These are phyloP conservation scores for Euphorbia tirucalli DNA, from an alignment of 345 rosid genomes.

Conservation along the genomic window DNA sequence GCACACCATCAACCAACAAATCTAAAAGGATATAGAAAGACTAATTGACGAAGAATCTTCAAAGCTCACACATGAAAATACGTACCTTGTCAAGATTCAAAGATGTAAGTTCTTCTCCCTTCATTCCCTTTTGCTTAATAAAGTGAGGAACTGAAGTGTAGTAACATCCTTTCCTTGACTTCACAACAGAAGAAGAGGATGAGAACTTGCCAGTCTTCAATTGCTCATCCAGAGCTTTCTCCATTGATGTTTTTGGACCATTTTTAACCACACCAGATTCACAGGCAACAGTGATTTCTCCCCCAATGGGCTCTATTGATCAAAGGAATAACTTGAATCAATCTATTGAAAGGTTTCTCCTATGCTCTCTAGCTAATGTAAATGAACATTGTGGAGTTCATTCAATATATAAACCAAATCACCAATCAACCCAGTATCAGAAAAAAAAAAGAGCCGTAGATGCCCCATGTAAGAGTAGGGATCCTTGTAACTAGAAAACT, in stretches of 20 bases:
- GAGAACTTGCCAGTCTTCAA: constrained; percentile 55
- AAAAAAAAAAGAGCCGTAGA: neutral
- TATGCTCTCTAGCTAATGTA: neutral
- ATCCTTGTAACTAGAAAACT: neutral
- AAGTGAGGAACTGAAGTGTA: constrained; percentile 71
- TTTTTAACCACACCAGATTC: constrained; percentile 50
- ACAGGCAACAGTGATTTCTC: constrained; percentile 67
- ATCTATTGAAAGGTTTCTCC: neutral
- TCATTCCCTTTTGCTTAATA: constrained; percentile 65
- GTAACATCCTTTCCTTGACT: constrained; percentile 56
- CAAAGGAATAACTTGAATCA: constrained; percentile 3
- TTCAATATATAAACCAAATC: neutral
- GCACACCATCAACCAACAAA: constrained; percentile 16
- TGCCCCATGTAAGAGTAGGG: neutral
- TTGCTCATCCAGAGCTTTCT: constrained; percentile 69
- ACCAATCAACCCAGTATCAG: neutral
- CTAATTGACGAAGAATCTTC: neutral
- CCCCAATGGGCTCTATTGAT: constrained; percentile 83
- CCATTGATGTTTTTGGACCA: constrained; percentile 53
- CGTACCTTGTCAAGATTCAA: constrained; percentile 91
- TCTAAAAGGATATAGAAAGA: neutral
- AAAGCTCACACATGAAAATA: constrained; percentile 1
- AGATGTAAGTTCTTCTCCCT: constrained; percentile 65
- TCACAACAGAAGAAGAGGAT: constrained; percentile 32
- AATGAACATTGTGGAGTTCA: neutral